phyloP scores from a whole-genome alignment of 2,329 filamentous ascomycete genomes.

The Gyromitra esculenta region DNA sequence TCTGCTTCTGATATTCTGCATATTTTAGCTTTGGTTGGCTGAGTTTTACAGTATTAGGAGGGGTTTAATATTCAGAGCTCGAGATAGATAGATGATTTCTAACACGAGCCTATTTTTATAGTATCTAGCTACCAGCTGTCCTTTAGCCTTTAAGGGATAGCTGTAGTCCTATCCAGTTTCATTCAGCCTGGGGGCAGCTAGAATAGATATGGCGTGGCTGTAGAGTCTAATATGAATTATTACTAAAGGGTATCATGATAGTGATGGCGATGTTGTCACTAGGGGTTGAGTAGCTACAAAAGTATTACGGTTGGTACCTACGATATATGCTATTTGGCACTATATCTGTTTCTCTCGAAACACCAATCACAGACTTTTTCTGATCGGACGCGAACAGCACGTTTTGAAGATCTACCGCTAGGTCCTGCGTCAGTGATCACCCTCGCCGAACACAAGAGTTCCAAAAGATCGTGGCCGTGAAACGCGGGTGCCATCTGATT shows the following conservation, averaged over 20 bases:
- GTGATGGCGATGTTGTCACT: neutral
- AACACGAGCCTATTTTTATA: too few species aligned
- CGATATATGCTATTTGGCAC: neutral
- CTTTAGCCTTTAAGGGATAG: too few species aligned
- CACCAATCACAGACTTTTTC: neutral
- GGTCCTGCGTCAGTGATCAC: conserved; percentile 8
- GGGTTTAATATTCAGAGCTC: too few species aligned
- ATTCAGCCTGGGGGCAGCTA: too few species aligned
- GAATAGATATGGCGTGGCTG: too few species aligned
- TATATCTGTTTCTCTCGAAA: neutral
- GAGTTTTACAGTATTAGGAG: too few species aligned
- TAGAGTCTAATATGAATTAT: neutral
- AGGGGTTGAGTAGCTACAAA: neutral
- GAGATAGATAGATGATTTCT: too few species aligned
- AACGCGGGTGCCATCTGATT: conserved; percentile 6
- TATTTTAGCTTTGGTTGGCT: too few species aligned
- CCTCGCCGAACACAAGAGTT: conserved; percentile 3
- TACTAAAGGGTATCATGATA: neutral
- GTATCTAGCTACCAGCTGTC: too few species aligned
- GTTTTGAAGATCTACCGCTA: conserved; percentile 27
- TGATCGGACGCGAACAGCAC: conserved; percentile 1
- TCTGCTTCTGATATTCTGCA: too few species aligned
- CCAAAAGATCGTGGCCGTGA: neutral
- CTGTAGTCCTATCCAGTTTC: too few species aligned
- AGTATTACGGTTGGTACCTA: neutral